Base-by-base conservation (phyloP, 495 filamentous ascomycete genomes). In the Penicillium malachiteum region DNA sequence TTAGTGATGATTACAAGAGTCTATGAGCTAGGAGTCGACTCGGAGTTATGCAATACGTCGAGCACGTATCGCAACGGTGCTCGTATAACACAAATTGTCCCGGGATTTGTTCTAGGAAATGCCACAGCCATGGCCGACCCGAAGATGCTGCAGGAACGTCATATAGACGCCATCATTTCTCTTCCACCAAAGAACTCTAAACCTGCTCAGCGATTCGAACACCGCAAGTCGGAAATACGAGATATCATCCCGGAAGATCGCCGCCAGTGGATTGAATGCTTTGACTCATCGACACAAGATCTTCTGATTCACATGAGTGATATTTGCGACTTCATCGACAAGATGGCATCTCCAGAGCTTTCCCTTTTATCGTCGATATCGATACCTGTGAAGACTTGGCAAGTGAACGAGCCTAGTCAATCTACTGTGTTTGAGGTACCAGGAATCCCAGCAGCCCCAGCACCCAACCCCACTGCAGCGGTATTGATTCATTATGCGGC, bases 41-140 rank as follows among this genome's bases (percentile, higher is more conserved):
- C 4, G 21, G 21, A 4, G 21, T 26, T 26, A n/a, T 26, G 4
- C 21, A 26, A 26, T 2, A 26, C 4, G 4, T 26, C 21, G 21
- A 26, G 21, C 21, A 26, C 21, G 4, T 4, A 26, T 26, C 21
- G 21, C 21, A 1, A 26, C 4, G 2, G 4, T 4, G 21, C 68
- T 16, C 57, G 63, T 33, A 67, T 64, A 59, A 64, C 51, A 21
- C 52, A 71, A 52, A 75, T 77, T 50, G 57, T 69, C 16, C 68
- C 69, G 47, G 63, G 66, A 48, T 66, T 77, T 54, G 67, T 66
- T 51, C 58, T 76, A 0, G 72, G 70, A 39, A 67, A 75, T 56
- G 59, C 65, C 38, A 33, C 59, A 64, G 47, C 62, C 30, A 70
- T 70, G 17, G 40, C 54, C 37, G 63, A 63, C 34, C 50, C 55